These are phyloP conservation scores for Trichoderma pleuroti DNA, from an alignment of 2,329 filamentous ascomycete species.

Conservation along the genomic window DNA sequence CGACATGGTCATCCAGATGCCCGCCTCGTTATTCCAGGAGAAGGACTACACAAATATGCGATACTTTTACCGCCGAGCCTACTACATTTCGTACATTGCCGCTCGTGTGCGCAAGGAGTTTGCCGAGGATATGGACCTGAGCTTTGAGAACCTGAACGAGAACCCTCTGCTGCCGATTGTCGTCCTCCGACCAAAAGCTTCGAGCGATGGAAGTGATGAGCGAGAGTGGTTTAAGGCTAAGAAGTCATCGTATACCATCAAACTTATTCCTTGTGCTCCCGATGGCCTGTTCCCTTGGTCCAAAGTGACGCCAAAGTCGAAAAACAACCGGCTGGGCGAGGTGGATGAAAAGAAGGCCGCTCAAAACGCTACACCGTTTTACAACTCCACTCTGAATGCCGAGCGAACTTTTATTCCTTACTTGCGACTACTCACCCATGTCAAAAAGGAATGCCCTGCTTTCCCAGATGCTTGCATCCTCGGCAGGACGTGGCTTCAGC, in stretches of 20 bases:
- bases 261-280: slow-evolving; percentile 72
- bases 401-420: slow-evolving; percentile 73
- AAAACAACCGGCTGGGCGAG: slow-evolving; percentile 61
- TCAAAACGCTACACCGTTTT: slow-evolving; percentile 66
- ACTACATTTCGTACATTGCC: slow-evolving; percentile 81
- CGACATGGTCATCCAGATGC: slow-evolving; percentile 87
- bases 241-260: slow-evolving; percentile 55
- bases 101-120: slow-evolving; percentile 61
- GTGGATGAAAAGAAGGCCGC: slow-evolving; percentile 42
- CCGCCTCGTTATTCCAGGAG: slow-evolving; percentile 74
- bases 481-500: slow-evolving; percentile 83
- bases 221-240: slow-evolving; percentile 27
- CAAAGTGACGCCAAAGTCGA: slow-evolving; percentile 68
- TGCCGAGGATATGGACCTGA: slow-evolving; percentile 51
- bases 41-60: slow-evolving; percentile 92
- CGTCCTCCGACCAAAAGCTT: slow-evolving; percentile 37
- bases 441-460: slow-evolving; percentile 64
- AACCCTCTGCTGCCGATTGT: slow-evolving; percentile 74
- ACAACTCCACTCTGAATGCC: slow-evolving; percentile 80
- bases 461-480: slow-evolving; percentile 84
- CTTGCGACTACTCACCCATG: slow-evolving; percentile 69
- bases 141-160: slow-evolving; percentile 66
- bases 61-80: slow-evolving; percentile 92
- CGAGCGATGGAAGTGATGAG: slow-evolving; percentile 21
- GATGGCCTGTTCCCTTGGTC: slow-evolving; percentile 64